These are phyloP conservation scores for Nevesoporus exiguus DNA, from an alignment of 768 basidiomycete genomes.

Conservation along the genomic window DNA sequence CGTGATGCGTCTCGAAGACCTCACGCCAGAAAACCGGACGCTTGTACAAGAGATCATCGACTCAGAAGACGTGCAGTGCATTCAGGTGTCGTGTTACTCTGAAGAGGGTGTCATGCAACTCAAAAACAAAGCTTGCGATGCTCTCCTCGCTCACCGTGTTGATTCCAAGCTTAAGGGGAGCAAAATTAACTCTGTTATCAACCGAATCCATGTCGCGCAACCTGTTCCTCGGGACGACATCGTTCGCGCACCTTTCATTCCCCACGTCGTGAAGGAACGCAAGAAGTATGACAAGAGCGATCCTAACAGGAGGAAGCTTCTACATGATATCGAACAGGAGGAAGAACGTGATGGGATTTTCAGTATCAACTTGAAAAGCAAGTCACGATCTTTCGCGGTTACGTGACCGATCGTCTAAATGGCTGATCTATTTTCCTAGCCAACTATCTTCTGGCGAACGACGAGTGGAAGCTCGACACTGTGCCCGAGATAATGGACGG, in stretches of 20 bases:
- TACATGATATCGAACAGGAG: slow-evolving; percentile 80
- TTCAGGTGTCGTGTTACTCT: slow-evolving; percentile 91
- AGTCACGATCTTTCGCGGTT: not conserved
- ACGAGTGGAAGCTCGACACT: slow-evolving; percentile 92
- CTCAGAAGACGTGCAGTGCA: slow-evolving; percentile 61
- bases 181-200: slow-evolving; percentile 89
- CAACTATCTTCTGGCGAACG: slow-evolving; percentile 84
- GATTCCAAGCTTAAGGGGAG: slow-evolving; percentile 91
- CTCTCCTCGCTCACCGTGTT: slow-evolving; percentile 91
- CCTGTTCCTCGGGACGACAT: slow-evolving; percentile 91
- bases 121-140: slow-evolving; percentile 93
- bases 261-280: slow-evolving; percentile 72
- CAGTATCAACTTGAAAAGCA: slow-evolving; percentile 89
- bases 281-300: slow-evolving; percentile 86
- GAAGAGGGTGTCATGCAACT: slow-evolving; percentile 98
- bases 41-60: slow-evolving; percentile 88
- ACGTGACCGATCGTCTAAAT: not conserved
- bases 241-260: slow-evolving; percentile 83
- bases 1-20: slow-evolving; percentile 82
- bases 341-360: slow-evolving; percentile 90
- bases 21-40: slow-evolving; percentile 67
- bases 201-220: slow-evolving; percentile 93
- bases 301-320: slow-evolving; percentile 67
- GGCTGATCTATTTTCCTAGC: slow-evolving; percentile 47
- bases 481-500: slow-evolving; percentile 99